These are phyloP conservation scores for Aphanoascus verrucosus DNA, from an alignment of 2,329 filamentous ascomycete genomes.

Conservation along the genomic window DNA sequence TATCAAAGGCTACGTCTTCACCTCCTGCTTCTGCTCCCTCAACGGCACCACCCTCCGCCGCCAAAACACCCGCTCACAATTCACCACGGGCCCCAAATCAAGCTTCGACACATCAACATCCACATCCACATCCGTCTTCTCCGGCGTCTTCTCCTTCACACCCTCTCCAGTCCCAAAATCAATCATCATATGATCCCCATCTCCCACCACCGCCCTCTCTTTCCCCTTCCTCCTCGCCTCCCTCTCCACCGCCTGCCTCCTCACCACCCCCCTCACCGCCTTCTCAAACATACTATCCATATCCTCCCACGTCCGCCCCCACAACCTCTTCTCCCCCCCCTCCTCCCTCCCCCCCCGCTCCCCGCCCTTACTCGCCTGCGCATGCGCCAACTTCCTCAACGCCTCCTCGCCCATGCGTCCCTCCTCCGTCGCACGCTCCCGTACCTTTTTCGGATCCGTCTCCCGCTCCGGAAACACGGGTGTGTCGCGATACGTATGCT, in stretches of 20 bases:
- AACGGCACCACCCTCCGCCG: background rate
- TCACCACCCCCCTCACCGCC: conserved; percentile 43
- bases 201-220: conserved; percentile 17
- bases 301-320: conserved; percentile 30
- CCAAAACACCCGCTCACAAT: conserved; percentile 50
- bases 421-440: conserved; percentile 55
- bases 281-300: conserved; percentile 47
- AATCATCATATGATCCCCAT: conserved; percentile 26
- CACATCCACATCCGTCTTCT: background rate
- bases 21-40: background rate
- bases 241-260: conserved; percentile 28
- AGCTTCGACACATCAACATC: conserved; percentile 19
- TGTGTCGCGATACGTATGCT: conserved; percentile 53
- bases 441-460: conserved; percentile 48
- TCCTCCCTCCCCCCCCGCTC: conserved; percentile 32
- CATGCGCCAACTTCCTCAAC: conserved; percentile 49
- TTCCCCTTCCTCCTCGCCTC: conserved; percentile 14
- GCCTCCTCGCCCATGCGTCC: conserved; percentile 56
- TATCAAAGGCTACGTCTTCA: background rate
- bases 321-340: conserved; percentile 29
- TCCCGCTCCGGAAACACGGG: conserved; percentile 50
- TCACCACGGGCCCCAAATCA: conserved; percentile 44
- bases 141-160: conserved; percentile 5
- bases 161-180: conserved; percentile 21
- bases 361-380: conserved; percentile 33